Evolutionary conservation across 2,329 filamentous ascomycete species (phyloP), one percentile per base, ranked within the genome.

Genomic region (Paradendryphiella salina): DNA sequence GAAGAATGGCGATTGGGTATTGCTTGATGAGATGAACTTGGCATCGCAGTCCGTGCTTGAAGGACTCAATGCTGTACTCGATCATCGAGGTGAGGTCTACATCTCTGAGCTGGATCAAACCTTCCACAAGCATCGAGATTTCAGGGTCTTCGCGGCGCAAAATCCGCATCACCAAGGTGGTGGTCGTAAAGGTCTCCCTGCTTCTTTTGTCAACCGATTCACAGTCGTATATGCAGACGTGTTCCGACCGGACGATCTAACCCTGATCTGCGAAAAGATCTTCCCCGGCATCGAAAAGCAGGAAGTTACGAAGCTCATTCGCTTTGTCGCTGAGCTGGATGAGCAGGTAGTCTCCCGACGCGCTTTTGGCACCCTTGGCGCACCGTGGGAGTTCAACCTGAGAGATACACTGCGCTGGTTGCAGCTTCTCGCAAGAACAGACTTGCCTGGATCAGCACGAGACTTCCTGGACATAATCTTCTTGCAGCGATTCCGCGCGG

Each of bases 141-240:
- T 99, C 74, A 85, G 88, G n/a, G 83, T 99, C 0, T 99, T 99
- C 66, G 94, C 95, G 11, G 92, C 94, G 0, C 94, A 99, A 71
- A 99, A 99, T 69, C 94, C 94, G 7, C 94, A 99, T 73, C 90
- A 96, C 65, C 94, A 99, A 74, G 94, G 94, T 50, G 93, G 94
- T 57, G 94, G 94, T 8, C 85, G 94, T 62, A 99, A 99, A 74
- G 94, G 94, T 32, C 78, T 99, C 29, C 94, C 94, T 1, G 89
- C 88, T 50, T 97, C 94, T 1, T 99, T 99, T 66, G 94, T 99
- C 56, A 97, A 99, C 71, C 88, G 95, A 37, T 99, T 99, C 71
- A 94, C 95, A 31, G 93, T 99, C 14, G 95, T 99, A 0, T 97
- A 97, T 74, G 91, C 94, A 50, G 94, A 99, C 67, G 83, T 91